Conservation (phyloP, 2,329 filamentous ascomycete species). For the Ilyonectria sp. region DNA sequence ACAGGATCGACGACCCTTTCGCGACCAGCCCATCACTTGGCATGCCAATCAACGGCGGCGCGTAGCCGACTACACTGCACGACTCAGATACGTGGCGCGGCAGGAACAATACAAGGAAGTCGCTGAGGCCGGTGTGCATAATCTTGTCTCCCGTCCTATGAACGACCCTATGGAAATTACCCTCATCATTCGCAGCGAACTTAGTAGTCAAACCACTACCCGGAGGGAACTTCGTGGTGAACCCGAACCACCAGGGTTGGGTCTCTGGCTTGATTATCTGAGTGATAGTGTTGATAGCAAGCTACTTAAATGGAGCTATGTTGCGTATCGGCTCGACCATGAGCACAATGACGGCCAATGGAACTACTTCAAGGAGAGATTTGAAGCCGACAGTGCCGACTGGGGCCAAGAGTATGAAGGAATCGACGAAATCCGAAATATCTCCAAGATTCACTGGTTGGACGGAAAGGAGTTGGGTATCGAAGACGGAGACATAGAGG, state of each 20-base stretch:
- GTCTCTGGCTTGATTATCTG: background rate
- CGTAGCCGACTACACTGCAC: background rate
- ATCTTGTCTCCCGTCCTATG: background rate
- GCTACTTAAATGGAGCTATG: background rate
- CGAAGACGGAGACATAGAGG: slow-evolving; percentile 1
- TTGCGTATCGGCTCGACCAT: background rate
- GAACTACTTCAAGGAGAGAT: background rate
- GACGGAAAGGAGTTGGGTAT: background rate
- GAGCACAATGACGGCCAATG: slow-evolving; percentile 1
- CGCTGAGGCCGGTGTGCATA: too few relatives aligned
- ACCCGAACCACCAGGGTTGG: background rate
- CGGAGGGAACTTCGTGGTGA: background rate
- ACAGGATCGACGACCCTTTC: background rate
- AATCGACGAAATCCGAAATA: background rate
- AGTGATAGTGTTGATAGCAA: background rate
- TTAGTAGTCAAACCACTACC: background rate
- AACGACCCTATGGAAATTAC: background rate
- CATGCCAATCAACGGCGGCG: background rate
- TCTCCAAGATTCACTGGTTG: background rate
- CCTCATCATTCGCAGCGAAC: background rate
- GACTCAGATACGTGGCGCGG: background rate
- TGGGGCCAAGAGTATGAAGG: background rate
- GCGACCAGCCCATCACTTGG: slow-evolving; percentile 5
- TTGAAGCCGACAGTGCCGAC: background rate
- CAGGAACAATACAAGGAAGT: background rate